These are phyloP conservation scores for Fusarium chuoi DNA, from an alignment of 2,329 filamentous ascomycete species.

Conservation along the genomic window DNA sequence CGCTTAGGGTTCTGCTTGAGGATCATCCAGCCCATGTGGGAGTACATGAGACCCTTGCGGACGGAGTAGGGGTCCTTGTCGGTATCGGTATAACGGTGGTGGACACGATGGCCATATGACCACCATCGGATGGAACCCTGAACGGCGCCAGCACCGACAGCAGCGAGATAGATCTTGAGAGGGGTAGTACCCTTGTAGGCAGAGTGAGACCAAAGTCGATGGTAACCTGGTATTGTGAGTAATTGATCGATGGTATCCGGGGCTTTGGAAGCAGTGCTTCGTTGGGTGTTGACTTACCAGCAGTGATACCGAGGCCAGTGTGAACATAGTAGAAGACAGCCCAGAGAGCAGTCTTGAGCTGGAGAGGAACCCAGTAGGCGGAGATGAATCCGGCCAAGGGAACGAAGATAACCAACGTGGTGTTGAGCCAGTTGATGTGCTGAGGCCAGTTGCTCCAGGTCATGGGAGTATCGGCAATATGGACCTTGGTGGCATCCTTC, in stretches of 20 bases:
- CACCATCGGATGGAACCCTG: constrained; percentile 91
- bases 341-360: constrained; percentile 77
- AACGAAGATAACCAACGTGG: constrained; percentile 80
- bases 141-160: constrained; percentile 83
- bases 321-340: constrained; percentile 84
- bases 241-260: background rate
- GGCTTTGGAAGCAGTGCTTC: background rate
- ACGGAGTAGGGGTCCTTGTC: constrained; percentile 93
- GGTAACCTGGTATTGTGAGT: constrained; percentile 46
- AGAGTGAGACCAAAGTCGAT: constrained; percentile 87
- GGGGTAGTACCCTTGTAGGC: constrained; percentile 82
- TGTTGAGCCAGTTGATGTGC: constrained; percentile 95
- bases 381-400: constrained; percentile 78
- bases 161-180: constrained; percentile 84
- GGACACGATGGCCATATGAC: constrained; percentile 86
- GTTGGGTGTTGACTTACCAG: constrained; percentile 62
- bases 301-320: constrained; percentile 83
- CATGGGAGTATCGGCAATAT: constrained; percentile 85
- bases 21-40: constrained; percentile 85
- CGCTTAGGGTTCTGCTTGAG: constrained; percentile 94
- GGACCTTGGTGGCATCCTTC: constrained; percentile 55
- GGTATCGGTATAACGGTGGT: constrained; percentile 92
- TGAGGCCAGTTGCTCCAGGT: constrained; percentile 88
- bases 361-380: constrained; percentile 81
- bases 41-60: constrained; percentile 87